Percentiles rank a stretch among this genome's conserved stretches.
These are phyloP conservation scores for Leishmania mexicana DNA, from an alignment of 208 protist species.

Conservation along the genomic window DNA sequence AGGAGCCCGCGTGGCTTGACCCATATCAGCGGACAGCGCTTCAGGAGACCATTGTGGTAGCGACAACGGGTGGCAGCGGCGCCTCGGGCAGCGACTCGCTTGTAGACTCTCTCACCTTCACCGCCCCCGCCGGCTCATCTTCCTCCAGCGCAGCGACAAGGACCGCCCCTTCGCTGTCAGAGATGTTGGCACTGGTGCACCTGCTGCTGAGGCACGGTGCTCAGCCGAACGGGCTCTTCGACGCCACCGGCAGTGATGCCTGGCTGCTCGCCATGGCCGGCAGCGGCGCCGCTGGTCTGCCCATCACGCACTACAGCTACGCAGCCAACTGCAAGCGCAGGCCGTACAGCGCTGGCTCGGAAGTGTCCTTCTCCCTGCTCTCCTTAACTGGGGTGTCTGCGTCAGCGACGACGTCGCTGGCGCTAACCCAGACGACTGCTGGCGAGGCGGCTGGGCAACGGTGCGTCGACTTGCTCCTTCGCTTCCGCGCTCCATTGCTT, in stretches of 20 bases:
- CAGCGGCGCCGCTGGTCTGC: constrained; percentile 10
- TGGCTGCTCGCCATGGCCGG: constrained; percentile 66
- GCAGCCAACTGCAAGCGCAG: neutral
- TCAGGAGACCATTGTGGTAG: constrained; percentile 53
- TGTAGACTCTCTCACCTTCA: neutral
- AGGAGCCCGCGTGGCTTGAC: constrained; percentile 61
- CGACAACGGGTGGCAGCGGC: neutral
- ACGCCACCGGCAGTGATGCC: constrained; percentile 65
- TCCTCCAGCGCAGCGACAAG: neutral
- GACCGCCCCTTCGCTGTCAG: neutral
- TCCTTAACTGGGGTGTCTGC: neutral
- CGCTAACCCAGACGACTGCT: neutral
- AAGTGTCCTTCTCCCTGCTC: neutral
- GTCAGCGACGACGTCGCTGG: neutral
- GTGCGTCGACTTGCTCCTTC: constrained; percentile 20
- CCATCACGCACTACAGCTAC: constrained; percentile 1
- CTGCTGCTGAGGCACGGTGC: constrained; percentile 62
- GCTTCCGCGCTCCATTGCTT: constrained; percentile 23
- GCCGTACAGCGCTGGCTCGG: neutral
- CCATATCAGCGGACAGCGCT: constrained; percentile 57
- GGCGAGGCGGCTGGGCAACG: constrained; percentile 15
- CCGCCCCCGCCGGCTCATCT: neutral
- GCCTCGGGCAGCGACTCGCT: neutral
- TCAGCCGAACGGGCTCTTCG: constrained; percentile 57
- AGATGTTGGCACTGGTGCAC: constrained; percentile 25